Percentiles rank a stretch among this genome's conserved stretches.
Conservation (phyloP, 176 grass and related monocot genomes). For the Oryza nivara region DNA sequence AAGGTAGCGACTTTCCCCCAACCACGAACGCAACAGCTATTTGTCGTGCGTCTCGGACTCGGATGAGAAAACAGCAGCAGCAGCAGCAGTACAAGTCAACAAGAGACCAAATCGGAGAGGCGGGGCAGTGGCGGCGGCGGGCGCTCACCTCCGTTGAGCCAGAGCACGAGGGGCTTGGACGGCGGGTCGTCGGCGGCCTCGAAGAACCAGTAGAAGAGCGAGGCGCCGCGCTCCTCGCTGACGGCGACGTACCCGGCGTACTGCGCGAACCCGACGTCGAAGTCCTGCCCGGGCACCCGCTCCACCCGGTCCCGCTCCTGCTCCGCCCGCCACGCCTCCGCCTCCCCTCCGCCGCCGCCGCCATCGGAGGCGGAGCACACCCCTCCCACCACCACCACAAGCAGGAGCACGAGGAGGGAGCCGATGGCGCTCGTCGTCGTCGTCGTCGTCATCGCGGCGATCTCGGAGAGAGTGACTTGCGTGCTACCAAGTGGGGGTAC, state of each 20-base stretch:
- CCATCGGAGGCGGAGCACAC: neutral
- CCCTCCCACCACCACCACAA: neutral
- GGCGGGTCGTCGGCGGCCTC: conserved; percentile 71
- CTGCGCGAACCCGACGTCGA: conserved; percentile 83
- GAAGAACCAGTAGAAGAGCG: conserved; percentile 99
- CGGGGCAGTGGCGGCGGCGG: neutral
- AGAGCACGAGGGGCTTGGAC: conserved; percentile 87
- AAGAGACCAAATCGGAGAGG: neutral
- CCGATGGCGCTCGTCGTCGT: conserved; percentile 19
- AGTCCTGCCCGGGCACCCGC: conserved; percentile 66
- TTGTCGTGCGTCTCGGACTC: neutral
- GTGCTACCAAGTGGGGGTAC: too few relatives aligned
- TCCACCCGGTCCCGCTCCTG: conserved; percentile 68
- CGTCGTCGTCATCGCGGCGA: conserved; percentile 5
- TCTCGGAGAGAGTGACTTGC: neutral
- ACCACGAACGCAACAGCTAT: neutral
- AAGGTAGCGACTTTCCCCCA: neutral
- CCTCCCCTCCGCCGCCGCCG: neutral
- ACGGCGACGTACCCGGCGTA: conserved; percentile 91
- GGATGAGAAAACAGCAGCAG: neutral
- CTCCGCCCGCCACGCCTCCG: conserved; percentile 33
- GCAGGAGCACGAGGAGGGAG: neutral
- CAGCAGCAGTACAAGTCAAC: neutral
- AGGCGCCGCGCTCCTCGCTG: conserved; percentile 61
- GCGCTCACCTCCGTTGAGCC: conserved; percentile 87